Percentiles rank a stretch among this genome's conserved stretches.
phyloP scores from a whole-genome alignment of 164 flowering plant species.

The Umbellularia californica region DNA sequence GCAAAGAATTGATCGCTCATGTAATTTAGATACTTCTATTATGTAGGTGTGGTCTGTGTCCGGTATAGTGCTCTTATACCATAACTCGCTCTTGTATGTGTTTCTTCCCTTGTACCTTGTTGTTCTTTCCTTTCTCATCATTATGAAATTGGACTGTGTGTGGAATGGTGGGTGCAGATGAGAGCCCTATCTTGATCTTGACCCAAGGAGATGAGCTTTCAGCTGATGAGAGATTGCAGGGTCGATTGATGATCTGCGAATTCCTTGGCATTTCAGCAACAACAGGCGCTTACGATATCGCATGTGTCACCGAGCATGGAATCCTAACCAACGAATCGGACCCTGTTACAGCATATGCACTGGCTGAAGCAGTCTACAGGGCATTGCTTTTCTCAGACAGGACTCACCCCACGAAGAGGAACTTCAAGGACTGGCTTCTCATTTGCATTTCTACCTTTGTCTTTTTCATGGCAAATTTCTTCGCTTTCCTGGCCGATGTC shows the following conservation, averaged over 20 bases:
- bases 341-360: slow-evolving; percentile 56
- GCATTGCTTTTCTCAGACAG: slow-evolving; percentile 56
- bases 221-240: slow-evolving; percentile 55
- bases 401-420: slow-evolving; percentile 38
- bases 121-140: too few species aligned
- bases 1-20: too few species aligned
- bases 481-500: slow-evolving; percentile 35
- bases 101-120: too few species aligned
- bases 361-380: slow-evolving; percentile 56
- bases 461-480: slow-evolving; percentile 29
- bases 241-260: slow-evolving; percentile 25
- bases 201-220: slow-evolving; percentile 70
- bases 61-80: too few species aligned
- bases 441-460: slow-evolving; percentile 25
- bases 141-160: too few species aligned
- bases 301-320: slow-evolving; percentile 63
- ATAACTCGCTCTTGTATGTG: too few species aligned
- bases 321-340: slow-evolving; percentile 55
- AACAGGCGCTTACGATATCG: slow-evolving; percentile 58
- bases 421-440: slow-evolving; percentile 26
- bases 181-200: slow-evolving; percentile 64
- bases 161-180: slow-evolving; percentile 36
- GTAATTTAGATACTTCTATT: too few species aligned
- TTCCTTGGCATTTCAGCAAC: slow-evolving; percentile 24
- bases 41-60: too few species aligned